Evolutionary conservation across 2,329 filamentous ascomycete species (phyloP).

Genomic region (Onygena corvina): DNA sequence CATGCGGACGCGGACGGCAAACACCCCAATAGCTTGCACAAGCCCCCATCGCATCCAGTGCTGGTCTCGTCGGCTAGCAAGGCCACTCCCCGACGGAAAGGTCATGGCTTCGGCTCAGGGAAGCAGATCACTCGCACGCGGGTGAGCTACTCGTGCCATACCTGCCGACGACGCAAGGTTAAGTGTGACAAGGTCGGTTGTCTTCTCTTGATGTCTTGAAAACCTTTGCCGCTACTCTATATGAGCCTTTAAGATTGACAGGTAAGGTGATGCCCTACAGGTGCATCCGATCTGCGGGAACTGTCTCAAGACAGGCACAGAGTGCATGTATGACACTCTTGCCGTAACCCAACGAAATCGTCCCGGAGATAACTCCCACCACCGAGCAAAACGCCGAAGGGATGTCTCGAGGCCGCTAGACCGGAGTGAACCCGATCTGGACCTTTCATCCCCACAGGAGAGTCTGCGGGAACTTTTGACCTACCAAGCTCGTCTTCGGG

Average conservation of each 20-base stretch:
- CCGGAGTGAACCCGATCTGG: slow-evolving; percentile 15
- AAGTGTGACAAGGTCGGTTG: slow-evolving; percentile 28
- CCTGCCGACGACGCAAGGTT: slow-evolving; percentile 36
- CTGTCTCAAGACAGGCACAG: slow-evolving; percentile 33
- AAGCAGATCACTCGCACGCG: slow-evolving; percentile 39
- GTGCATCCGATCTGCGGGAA: slow-evolving; percentile 37
- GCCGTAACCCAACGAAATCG: slow-evolving; percentile 12
- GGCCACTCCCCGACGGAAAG: slow-evolving; percentile 9
- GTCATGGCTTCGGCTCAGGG: slow-evolving; percentile 18
- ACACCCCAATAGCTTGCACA: background rate
- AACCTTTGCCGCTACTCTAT: too few relatives aligned
- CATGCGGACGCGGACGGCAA: background rate
- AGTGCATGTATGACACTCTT: slow-evolving; percentile 32
- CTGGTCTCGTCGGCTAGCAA: slow-evolving; percentile 1
- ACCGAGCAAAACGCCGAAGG: slow-evolving; percentile 29
- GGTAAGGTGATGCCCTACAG: too few relatives aligned
- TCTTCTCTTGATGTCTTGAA: background rate
- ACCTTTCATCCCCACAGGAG: slow-evolving; percentile 25
- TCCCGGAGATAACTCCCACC: slow-evolving; percentile 12
- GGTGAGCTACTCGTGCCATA: slow-evolving; percentile 38
- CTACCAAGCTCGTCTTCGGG: slow-evolving; percentile 17
- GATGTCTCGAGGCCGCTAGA: slow-evolving; percentile 17
- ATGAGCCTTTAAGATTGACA: too few relatives aligned
- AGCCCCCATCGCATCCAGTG: background rate
- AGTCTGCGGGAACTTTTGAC: slow-evolving; percentile 20